phyloP scores from a whole-genome alignment of 371 early-diverging fungal genomes.

The Apophysomyces variabilis region DNA sequence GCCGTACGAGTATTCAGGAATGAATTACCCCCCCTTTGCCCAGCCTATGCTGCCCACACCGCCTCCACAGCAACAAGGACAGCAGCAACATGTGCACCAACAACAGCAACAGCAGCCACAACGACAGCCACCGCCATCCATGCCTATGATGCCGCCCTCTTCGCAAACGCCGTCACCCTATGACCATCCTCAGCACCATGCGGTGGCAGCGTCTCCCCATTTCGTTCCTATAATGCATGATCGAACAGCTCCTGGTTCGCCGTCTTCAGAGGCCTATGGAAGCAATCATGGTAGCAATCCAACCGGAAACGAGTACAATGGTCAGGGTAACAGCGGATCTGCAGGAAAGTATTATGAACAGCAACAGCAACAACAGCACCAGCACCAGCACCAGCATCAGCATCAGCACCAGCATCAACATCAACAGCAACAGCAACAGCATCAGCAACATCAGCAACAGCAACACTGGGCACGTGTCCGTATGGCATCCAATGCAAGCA shows the following conservation, averaged over 20 bases:
- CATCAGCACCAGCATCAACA: slow-evolving; percentile 5
- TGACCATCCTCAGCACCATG: slow-evolving; percentile 6
- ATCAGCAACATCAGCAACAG: not conserved
- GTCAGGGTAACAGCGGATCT: not conserved
- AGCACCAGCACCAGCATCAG: slow-evolving; percentile 2
- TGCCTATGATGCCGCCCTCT: slow-evolving; percentile 9
- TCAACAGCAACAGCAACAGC: slow-evolving; percentile 8
- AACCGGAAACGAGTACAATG: not conserved
- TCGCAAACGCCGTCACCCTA: slow-evolving; percentile 9
- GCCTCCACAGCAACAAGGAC: slow-evolving; percentile 4
- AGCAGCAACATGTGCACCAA: slow-evolving; percentile 6
- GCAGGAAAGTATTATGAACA: slow-evolving; percentile 14
- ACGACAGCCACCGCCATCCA: not conserved
- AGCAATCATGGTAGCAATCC: not conserved
- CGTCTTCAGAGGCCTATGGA: not conserved
- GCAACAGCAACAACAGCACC: slow-evolving; percentile 7
- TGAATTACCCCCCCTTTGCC: slow-evolving; percentile 28
- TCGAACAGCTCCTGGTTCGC: not conserved
- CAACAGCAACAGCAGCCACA: slow-evolving; percentile 1
- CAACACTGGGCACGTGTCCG: slow-evolving; percentile 17
- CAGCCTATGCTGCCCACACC: slow-evolving; percentile 11
- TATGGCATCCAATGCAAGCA: slow-evolving; percentile 10
- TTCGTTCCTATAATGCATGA: slow-evolving; percentile 1
- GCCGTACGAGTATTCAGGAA: slow-evolving; percentile 38
- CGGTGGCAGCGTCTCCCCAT: not conserved